phyloP scores from a whole-genome alignment of 345 rosid species.

The Viola odorata region DNA sequence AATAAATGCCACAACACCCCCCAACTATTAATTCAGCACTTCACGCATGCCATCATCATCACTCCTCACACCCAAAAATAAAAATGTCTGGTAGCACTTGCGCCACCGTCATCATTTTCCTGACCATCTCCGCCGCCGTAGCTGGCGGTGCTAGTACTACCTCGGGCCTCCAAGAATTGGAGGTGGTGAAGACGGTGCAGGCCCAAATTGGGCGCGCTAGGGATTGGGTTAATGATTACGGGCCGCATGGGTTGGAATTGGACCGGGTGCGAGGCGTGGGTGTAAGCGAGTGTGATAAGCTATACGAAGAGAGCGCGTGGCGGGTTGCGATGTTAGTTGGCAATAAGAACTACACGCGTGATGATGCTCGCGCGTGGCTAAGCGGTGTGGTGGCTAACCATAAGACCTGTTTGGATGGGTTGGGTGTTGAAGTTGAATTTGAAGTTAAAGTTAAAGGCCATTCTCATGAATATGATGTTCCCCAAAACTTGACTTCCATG shows the following conservation, averaged over 20 bases:
- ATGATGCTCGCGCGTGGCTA: constrained; percentile 56
- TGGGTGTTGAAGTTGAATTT: constrained; percentile 32
- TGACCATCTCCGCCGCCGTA: constrained; percentile 5
- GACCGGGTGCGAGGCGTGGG: constrained; percentile 16
- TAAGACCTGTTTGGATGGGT: constrained; percentile 55
- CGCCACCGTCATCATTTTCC: constrained; percentile 14
- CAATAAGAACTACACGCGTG: constrained; percentile 24
- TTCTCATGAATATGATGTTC: constrained; percentile 5
- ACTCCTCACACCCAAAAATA: not conserved
- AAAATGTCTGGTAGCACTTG: constrained; percentile 19
- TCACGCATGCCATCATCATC: too few species aligned
- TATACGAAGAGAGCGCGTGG: constrained; percentile 46
- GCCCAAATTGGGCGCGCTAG: constrained; percentile 25
- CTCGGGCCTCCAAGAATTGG: constrained; percentile 20
- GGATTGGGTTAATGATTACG: constrained; percentile 24
- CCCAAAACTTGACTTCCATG: constrained; percentile 34
- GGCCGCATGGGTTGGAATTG: constrained; percentile 8
- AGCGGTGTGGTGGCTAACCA: constrained; percentile 51
- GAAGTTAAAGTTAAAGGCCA: too few species aligned
- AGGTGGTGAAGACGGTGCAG: constrained; percentile 32
- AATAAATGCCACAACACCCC: not conserved
- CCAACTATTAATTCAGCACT: too few species aligned
- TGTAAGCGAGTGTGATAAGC: constrained; percentile 42
- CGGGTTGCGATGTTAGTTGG: constrained; percentile 34
- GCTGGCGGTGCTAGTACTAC: constrained; percentile 19